Evolutionary conservation across 169 alveolate species (phyloP).

Genomic region (Eimeria acervulina): DNA sequence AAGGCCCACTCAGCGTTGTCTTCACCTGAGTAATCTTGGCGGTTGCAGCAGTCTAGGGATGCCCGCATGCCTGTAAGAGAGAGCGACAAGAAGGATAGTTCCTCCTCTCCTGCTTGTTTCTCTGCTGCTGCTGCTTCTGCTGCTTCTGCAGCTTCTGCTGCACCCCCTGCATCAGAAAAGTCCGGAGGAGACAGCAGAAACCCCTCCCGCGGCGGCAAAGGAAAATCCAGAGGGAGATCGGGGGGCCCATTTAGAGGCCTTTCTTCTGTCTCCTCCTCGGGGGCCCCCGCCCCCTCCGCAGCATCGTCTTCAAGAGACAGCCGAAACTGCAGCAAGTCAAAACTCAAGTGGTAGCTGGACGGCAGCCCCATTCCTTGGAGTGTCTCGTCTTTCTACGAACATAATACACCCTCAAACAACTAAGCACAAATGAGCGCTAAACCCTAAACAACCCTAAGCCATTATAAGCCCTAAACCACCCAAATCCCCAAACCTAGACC

Average conservation of each 20-base stretch:
- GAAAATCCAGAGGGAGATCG: conserved; percentile 55
- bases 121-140: not conserved
- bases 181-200: not conserved
- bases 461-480: no score
- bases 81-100: conserved; percentile 2
- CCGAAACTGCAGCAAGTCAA: conserved; percentile 85
- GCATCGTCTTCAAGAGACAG: conserved; percentile 86
- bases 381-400: conserved; percentile 82
- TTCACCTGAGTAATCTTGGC: conserved; percentile 86
- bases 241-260: not conserved
- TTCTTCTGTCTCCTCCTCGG: not conserved
- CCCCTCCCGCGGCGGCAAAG: conserved; percentile 35
- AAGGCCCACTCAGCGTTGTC: conserved; percentile 88
- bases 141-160: not conserved
- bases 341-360: conserved; percentile 85
- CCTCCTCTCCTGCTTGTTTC: not conserved
- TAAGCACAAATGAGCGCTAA: not conserved
- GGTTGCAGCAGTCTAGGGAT: conserved; percentile 73
- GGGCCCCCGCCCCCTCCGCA: conserved; percentile 13
- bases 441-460: not conserved
- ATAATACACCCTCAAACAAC: not conserved
- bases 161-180: not conserved
- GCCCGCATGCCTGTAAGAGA: conserved; percentile 39
- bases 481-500: not conserved
- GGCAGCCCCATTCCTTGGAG: conserved; percentile 86